Evolutionary conservation across 352 stramenopile genomes (phyloP).

Genomic region (Globisporangium parvum): DNA sequence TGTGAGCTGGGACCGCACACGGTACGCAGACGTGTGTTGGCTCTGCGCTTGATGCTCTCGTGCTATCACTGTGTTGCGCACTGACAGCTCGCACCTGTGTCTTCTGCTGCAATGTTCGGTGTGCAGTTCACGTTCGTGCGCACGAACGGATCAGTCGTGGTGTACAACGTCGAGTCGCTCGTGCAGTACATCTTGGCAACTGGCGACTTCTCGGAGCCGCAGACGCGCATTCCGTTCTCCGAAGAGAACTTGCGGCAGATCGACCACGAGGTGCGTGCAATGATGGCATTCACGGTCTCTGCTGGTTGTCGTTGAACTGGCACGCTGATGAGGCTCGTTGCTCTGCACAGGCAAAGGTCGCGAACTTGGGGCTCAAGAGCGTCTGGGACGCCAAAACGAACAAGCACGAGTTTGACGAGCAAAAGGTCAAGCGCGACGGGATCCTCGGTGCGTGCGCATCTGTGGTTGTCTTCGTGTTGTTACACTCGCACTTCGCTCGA

Average conservation of each 20-base stretch:
- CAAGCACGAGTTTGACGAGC: slow-evolving; percentile 70
- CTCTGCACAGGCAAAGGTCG: slow-evolving; percentile 41
- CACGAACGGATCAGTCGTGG: slow-evolving; percentile 74
- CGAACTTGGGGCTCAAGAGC: slow-evolving; percentile 56
- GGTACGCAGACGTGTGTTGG: slow-evolving; percentile 19
- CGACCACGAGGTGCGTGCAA: slow-evolving; percentile 42
- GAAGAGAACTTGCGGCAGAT: slow-evolving; percentile 75
- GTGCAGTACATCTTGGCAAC: slow-evolving; percentile 87
- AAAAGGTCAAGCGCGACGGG: slow-evolving; percentile 78
- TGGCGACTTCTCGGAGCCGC: slow-evolving; percentile 85
- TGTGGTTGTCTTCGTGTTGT: too few relatives aligned
- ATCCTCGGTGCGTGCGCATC: slow-evolving; percentile 72
- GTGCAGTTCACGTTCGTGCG: slow-evolving; percentile 78
- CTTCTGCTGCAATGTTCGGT: background rate
- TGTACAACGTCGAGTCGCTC: slow-evolving; percentile 84
- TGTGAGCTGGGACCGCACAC: slow-evolving; percentile 67
- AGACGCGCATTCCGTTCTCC: slow-evolving; percentile 84
- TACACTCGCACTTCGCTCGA: too few relatives aligned
- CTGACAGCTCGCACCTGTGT: slow-evolving; percentile 5
- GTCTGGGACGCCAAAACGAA: slow-evolving; percentile 72
- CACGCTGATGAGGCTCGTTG: background rate
- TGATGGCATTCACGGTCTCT: background rate
- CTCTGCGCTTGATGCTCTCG: slow-evolving; percentile 1
- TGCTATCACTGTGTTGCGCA: background rate
- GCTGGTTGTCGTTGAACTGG: slow-evolving; percentile 6